A percentile compares a stretch with the other conserved stretches of the same genome.
Conservation (phyloP, 1,284 basidiomycete species). For the Golubevia sp. region DNA sequence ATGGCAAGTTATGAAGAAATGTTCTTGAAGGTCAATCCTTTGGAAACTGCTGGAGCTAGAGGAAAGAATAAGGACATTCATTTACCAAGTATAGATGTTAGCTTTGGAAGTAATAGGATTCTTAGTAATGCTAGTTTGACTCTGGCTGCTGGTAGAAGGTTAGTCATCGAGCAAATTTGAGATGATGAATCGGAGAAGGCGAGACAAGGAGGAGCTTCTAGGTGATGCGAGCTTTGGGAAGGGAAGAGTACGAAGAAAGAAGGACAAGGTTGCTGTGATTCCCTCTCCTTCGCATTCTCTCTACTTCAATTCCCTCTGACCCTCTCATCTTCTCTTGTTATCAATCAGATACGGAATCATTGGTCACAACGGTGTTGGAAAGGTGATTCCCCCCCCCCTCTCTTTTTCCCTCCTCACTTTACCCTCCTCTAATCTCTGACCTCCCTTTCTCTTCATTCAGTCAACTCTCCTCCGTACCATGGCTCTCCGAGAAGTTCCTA, state of each 20-base stretch:
- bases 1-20: slow-evolving; percentile 59
- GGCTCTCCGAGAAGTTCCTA: slow-evolving; percentile 57
- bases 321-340: too few relatives aligned
- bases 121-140: slow-evolving; percentile 52
- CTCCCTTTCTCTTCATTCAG: too few relatives aligned
- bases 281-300: too few relatives aligned
- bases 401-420: too few relatives aligned
- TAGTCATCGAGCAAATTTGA: too few relatives aligned
- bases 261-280: too few relatives aligned
- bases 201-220: slow-evolving; percentile 41
- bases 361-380: slow-evolving; percentile 59
- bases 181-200: too few relatives aligned
- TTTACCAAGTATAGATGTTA: slow-evolving; percentile 57
- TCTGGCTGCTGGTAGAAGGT: slow-evolving; percentile 40
- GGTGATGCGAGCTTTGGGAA: slow-evolving; percentile 66
- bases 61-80: slow-evolving; percentile 61
- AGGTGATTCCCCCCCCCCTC: too few relatives aligned
- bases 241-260: too few relatives aligned
- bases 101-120: slow-evolving; percentile 56
- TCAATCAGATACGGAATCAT: slow-evolving; percentile 45
- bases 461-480: slow-evolving; percentile 55
- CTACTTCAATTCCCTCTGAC: too few relatives aligned
- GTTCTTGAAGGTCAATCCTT: slow-evolving; percentile 60
- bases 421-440: too few relatives aligned
- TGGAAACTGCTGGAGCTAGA: slow-evolving; percentile 48